Conservation (phyloP, 2,329 filamentous ascomycete genomes). For the Sclerotinia subarctica region DNA sequence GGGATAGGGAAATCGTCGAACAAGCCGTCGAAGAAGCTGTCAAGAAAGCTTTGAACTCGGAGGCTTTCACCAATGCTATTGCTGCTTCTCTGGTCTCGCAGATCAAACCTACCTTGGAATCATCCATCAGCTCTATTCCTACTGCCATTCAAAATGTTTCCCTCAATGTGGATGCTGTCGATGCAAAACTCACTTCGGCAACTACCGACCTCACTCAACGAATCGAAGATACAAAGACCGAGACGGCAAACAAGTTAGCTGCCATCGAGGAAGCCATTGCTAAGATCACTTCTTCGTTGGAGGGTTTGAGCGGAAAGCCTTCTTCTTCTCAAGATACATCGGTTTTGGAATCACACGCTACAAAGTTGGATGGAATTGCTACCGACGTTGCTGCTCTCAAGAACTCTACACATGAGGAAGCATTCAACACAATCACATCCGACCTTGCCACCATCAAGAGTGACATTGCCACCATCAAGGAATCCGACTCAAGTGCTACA, state of each 20-base stretch:
- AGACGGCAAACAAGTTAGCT: slow-evolving; percentile 30
- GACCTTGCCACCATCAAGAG: slow-evolving; percentile 34
- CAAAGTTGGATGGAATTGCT: slow-evolving; percentile 32
- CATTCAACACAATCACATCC: slow-evolving; percentile 30
- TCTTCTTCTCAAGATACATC: slow-evolving; percentile 31
- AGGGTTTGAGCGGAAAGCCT: slow-evolving; percentile 32
- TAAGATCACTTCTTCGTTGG: slow-evolving; percentile 31
- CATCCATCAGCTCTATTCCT: slow-evolving; percentile 27
- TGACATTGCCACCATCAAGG: slow-evolving; percentile 27
- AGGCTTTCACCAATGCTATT: slow-evolving; percentile 34
- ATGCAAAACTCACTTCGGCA: slow-evolving; percentile 30
- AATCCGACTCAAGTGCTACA: slow-evolving; percentile 25
- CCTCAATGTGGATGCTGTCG: slow-evolving; percentile 28
- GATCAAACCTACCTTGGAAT: slow-evolving; percentile 34
- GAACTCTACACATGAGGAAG: slow-evolving; percentile 25
- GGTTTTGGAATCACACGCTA: slow-evolving; percentile 28
- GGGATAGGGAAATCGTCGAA: slow-evolving; percentile 30
- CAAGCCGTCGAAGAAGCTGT: slow-evolving; percentile 33
- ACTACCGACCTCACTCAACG: slow-evolving; percentile 30
- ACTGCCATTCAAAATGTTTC: slow-evolving; percentile 21
- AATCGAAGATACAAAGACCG: slow-evolving; percentile 29
- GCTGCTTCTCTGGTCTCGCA: slow-evolving; percentile 33
- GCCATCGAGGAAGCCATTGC: slow-evolving; percentile 33
- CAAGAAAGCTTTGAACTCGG: slow-evolving; percentile 30
- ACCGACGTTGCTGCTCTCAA: slow-evolving; percentile 32